These are phyloP conservation scores for Cercophora samala DNA, from an alignment of 495 filamentous ascomycete genomes.

Conservation along the genomic window DNA sequence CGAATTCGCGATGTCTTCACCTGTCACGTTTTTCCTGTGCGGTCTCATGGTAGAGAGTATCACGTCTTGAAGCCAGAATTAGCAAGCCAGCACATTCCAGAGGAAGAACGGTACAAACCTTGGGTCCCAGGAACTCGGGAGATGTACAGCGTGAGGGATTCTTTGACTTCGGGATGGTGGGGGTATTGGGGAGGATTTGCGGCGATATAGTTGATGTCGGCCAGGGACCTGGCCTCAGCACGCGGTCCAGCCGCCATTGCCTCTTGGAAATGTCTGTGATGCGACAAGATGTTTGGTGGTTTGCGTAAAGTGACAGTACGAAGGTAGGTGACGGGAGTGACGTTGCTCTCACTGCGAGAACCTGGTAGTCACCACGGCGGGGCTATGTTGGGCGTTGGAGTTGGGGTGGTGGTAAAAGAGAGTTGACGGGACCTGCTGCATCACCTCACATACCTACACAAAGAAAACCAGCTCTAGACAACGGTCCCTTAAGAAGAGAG, in stretches of 20 bases:
- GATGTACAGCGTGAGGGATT: conserved; percentile 80
- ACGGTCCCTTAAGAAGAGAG: not conserved
- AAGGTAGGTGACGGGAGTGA: not conserved
- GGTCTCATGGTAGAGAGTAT: conserved; percentile 92
- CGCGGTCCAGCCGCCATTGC: conserved; percentile 33
- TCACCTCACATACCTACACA: not conserved
- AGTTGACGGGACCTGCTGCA: not conserved
- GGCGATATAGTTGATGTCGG: conserved; percentile 73
- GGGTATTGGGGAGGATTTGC: conserved; percentile 84
- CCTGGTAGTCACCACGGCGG: not conserved
- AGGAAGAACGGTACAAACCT: conserved; percentile 53
- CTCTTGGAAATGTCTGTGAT: not conserved
- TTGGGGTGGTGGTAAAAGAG: not conserved
- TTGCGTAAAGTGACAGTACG: not conserved
- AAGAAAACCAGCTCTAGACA: not conserved
- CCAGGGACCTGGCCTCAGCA: conserved; percentile 79
- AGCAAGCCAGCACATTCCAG: conserved; percentile 15
- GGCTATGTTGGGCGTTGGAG: not conserved
- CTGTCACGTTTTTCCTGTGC: conserved; percentile 78
- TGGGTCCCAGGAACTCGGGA: conserved; percentile 85
- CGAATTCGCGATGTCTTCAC: conserved; percentile 78
- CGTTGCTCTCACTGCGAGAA: not conserved
- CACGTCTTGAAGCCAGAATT: conserved; percentile 59
- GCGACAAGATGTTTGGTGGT: not conserved
- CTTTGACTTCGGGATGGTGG: conserved; percentile 60